A percentile compares a stretch with the other conserved stretches of the same genome.
Evolutionary conservation across 345 rosid species (phyloP).

Genomic region (Mercurialis annua): DNA sequence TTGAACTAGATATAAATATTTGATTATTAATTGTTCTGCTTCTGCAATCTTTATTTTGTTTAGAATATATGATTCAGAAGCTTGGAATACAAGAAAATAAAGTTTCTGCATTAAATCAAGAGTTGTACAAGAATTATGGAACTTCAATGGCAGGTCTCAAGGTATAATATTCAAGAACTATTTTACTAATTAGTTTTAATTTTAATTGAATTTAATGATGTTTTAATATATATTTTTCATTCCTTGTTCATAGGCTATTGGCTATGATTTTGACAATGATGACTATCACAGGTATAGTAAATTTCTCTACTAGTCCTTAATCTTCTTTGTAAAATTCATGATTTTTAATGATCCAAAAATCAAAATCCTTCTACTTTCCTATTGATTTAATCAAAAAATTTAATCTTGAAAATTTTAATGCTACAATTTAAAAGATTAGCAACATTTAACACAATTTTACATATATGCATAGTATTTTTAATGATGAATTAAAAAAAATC

Average conservation of each 20-base stretch:
- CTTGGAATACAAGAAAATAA: slow-evolving; percentile 14
- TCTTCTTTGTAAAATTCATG: too few relatives aligned
- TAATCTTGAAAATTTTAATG: neutral
- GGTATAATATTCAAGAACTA: slow-evolving; percentile 15
- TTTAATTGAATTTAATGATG: neutral
- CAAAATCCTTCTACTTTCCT: too few relatives aligned
- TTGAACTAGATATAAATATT: too few relatives aligned
- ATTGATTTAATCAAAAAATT: too few relatives aligned
- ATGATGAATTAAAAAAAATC: neutral
- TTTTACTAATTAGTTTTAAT: neutral
- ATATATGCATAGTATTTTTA: neutral
- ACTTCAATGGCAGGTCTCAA: slow-evolving; percentile 29
- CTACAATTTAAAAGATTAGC: neutral
- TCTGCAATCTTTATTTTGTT: neutral
- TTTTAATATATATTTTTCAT: neutral
- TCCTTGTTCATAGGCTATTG: slow-evolving; percentile 16
- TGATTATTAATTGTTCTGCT: neutral
- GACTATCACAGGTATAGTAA: slow-evolving; percentile 21
- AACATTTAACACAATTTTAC: neutral
- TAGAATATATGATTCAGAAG: slow-evolving; percentile 22
- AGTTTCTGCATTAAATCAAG: slow-evolving; percentile 6
- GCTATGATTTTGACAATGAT: slow-evolving; percentile 25
- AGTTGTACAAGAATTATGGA: slow-evolving; percentile 20
- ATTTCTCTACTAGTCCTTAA: neutral
- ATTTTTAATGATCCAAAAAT: too few relatives aligned